Evolutionary conservation across 2,329 filamentous ascomycete species (phyloP), one percentile per base, ranked within the genome.

Genomic region (Fusarium camptoceras): DNA sequence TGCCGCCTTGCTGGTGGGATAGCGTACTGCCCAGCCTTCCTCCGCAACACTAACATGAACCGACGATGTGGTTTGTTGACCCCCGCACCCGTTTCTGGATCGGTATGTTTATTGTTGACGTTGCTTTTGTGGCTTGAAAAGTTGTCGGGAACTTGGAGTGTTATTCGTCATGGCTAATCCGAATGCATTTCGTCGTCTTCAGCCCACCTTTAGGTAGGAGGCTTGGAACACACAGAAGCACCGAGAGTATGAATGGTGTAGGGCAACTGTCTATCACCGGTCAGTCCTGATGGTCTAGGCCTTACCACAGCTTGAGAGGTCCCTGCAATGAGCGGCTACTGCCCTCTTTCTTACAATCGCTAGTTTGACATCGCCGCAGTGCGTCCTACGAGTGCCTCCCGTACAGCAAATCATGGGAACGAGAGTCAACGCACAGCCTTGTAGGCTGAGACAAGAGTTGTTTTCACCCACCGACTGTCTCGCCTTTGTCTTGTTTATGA

Each of bases 101-200:
- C 57, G 37, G 39, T 48, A 50, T 67, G 66, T 59, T 55, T 63
- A 48, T 48, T 70, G 27, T 56, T 64, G 57, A 53, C 55, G 47
- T 64, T 59, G 57, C 43, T 25, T 53, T 46, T 46, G 67, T 67
- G 67, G 66, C 56, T 55, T 66, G 24, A 56, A 48, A 55, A 50
- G 46, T 53, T 37, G 57, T 46, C 37, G 57, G 25, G 46, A 67
- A 59, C 54, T 15, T 30, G 43, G 49, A 31, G 30, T 43, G 9
- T 39, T 50, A 30, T 51, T 41, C 22, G 27, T 18, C 37, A 47
- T 49, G 16, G 46, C 60, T 31, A 24, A 42, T 60, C 47, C 46
- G 53, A 39, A 37, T 34, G 22, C 25, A 39, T 55, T 25, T 63
- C 34, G n/a, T 47, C 24, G 18, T 42, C 12, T 42, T 28, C 25